Conservation (phyloP, 2,329 filamentous ascomycete genomes). For the Sporothrix euskadiensis region DNA sequence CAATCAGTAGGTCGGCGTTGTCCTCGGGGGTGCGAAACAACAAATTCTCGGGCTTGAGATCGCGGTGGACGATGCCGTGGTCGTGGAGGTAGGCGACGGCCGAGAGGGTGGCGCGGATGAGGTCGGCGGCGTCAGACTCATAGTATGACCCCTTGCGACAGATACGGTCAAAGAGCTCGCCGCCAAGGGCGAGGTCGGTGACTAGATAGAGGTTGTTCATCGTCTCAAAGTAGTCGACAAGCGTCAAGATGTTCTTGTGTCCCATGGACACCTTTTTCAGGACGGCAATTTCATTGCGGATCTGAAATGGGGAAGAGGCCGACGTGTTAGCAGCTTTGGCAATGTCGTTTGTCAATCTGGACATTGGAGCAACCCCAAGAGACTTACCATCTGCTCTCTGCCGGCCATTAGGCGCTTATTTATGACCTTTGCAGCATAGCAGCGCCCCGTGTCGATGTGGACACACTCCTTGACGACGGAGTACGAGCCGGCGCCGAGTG, state of each 20-base stretch:
- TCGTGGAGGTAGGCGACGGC: conserved; percentile 99
- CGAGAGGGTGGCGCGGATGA: conserved; percentile 91
- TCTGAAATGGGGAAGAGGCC: conserved; percentile 51
- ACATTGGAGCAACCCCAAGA: not conserved
- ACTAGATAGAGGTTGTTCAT: conserved; percentile 99
- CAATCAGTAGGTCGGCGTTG: conserved; percentile 94
- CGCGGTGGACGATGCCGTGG: conserved; percentile 96
- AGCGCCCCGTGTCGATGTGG: conserved; percentile 94
- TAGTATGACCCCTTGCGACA: conserved; percentile 98
- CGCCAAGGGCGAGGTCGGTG: conserved; percentile 91
- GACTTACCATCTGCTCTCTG: conserved; percentile 88
- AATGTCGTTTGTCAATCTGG: not conserved
- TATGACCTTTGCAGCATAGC: conserved; percentile 99
- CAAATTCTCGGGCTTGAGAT: conserved; percentile 95
- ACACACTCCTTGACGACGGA: conserved; percentile 99
- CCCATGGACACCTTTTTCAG: conserved; percentile 99
- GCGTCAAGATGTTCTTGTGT: conserved; percentile 94
- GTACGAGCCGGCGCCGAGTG: conserved; percentile 92
- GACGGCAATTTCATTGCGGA: conserved; percentile 96
- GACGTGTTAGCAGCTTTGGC: not conserved
- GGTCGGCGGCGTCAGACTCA: conserved; percentile 91
- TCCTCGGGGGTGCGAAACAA: conserved; percentile 97
- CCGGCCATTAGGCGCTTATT: conserved; percentile 98
- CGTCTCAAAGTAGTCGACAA: conserved; percentile 99
- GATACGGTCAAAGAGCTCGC: conserved; percentile 97